Base-by-base conservation (phyloP, 805 yeast genomes). In the Saccharomycopsis olivae region DNA sequence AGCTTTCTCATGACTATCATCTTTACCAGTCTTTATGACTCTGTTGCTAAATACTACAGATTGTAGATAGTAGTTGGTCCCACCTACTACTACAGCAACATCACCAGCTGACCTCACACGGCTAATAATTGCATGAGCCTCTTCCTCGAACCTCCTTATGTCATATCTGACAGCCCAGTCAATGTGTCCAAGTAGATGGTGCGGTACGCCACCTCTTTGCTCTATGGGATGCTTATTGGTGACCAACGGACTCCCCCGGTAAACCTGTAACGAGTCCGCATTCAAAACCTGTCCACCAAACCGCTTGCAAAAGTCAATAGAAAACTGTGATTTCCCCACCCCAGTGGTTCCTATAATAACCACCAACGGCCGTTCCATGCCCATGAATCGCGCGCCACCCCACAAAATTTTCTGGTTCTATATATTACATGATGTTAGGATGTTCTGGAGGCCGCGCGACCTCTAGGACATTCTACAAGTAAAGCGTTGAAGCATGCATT, bases 181-280 rank as follows among this genome's bases (percentile, higher is more conserved):
- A 1, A 84, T 73, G 57, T 86, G 94, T 49, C 92, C 77, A 74
- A 92, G 77, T 1, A 92, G 77, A 62, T 88, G 95, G 53, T 92
- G 98, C 0, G 75, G 69, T 0, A 92, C 54, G 0, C 86, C 89
- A 4, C 68, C 64, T 28, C 95, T 64, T 49, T 89, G 96, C 0
- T 61, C 64, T 1, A 80, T 44, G 0, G 98, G 97, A 51, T 92
- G 97, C 53, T 92, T 92, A 53, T 92, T 92, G 13, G 98, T 84
- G 45, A 92, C 85, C 9, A 74, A 73, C 11, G 81, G 85, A 1
- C 75, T 60, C 0, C 73, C 78, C 29, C 65, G 60, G 58, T 92
- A 92, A 66, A 92, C 82, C 59, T 92, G 98, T 96, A 92, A 88
- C 1, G 97, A 86, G 56, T 92, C 98, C 0, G 95, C 95, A 58